Conservation (phyloP, 129 eudicot genomes). For the Tanacetum coccineum region DNA sequence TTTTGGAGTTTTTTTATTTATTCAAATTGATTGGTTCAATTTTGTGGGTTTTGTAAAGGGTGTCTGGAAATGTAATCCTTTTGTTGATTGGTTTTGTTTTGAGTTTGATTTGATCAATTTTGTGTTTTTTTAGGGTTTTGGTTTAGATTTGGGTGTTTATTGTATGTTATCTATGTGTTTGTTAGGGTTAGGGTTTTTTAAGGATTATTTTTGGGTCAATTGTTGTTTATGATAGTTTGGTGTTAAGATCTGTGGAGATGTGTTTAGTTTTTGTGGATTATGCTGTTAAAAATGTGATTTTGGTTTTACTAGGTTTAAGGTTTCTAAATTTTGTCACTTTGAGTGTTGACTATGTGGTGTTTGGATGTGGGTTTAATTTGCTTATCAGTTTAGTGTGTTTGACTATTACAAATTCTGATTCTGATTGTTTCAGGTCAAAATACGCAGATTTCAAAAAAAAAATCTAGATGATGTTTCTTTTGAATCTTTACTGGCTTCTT, state of each 20-base stretch:
- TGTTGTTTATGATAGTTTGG: background rate
- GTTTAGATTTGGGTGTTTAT: constrained; percentile 9
- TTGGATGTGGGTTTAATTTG: constrained; percentile 4
- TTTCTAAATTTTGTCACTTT: background rate
- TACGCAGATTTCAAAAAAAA: too few relatives aligned
- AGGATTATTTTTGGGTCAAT: background rate
- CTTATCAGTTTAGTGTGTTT: background rate
- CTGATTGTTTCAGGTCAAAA: background rate
- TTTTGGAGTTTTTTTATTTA: too few relatives aligned
- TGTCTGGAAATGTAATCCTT: constrained; percentile 8
- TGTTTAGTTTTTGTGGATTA: constrained; percentile 14
- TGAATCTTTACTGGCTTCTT: too few relatives aligned
- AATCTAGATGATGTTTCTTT: too few relatives aligned
- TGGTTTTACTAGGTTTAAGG: constrained; percentile 14
- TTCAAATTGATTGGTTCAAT: too few relatives aligned
- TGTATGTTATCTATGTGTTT: constrained; percentile 24
- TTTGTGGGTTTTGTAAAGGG: background rate
- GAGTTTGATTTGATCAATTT: background rate
- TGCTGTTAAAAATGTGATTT: background rate
- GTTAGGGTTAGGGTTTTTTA: constrained; percentile 10
- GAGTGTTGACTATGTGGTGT: constrained; percentile 9
- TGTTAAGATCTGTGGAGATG: constrained; percentile 23
- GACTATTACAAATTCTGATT: constrained; percentile 1
- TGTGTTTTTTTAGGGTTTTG: constrained; percentile 6
- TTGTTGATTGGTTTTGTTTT: background rate